Evolutionary conservation across 2,329 filamentous ascomycete genomes (phyloP).

Genomic region (Orbilia oligospora): DNA sequence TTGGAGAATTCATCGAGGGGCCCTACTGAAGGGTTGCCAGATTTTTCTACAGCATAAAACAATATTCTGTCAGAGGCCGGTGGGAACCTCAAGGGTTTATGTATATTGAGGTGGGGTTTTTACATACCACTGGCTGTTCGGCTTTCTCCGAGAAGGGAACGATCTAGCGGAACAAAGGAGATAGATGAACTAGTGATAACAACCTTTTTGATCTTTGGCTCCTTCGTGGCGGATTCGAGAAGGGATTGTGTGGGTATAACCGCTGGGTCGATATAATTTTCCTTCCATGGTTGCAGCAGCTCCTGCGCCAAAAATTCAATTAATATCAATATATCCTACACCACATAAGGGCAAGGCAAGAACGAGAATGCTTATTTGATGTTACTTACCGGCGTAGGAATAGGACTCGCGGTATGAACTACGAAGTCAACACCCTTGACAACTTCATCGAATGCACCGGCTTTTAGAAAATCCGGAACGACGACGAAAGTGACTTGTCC

Average conservation of each 20-base stretch:
- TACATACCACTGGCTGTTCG: constrained; percentile 37
- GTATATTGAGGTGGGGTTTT: not conserved
- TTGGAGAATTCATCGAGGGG: constrained; percentile 4
- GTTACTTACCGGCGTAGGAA: constrained; percentile 45
- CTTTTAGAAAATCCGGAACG: constrained; percentile 79
- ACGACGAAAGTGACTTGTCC: constrained; percentile 67
- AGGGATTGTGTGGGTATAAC: constrained; percentile 40
- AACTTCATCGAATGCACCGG: constrained; percentile 77
- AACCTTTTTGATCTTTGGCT: constrained; percentile 77
- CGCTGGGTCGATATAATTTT: constrained; percentile 52
- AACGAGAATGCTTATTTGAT: not conserved
- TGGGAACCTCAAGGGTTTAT: too few species aligned
- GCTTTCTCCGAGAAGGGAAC: constrained; percentile 43
- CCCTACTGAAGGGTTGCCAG: constrained; percentile 48
- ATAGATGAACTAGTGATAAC: constrained; percentile 72
- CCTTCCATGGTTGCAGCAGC: constrained; percentile 35
- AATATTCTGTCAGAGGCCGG: too few species aligned
- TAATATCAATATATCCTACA: not conserved
- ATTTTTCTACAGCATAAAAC: constrained; percentile 3
- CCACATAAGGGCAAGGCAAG: not conserved
- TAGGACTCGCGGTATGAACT: constrained; percentile 55
- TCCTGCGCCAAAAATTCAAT: not conserved
- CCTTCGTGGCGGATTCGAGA: constrained; percentile 38
- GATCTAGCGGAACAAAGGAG: constrained; percentile 48
- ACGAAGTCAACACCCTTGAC: constrained; percentile 63